phyloP scores from a whole-genome alignment of 331 rosid species.

The Ulmus americana region DNA sequence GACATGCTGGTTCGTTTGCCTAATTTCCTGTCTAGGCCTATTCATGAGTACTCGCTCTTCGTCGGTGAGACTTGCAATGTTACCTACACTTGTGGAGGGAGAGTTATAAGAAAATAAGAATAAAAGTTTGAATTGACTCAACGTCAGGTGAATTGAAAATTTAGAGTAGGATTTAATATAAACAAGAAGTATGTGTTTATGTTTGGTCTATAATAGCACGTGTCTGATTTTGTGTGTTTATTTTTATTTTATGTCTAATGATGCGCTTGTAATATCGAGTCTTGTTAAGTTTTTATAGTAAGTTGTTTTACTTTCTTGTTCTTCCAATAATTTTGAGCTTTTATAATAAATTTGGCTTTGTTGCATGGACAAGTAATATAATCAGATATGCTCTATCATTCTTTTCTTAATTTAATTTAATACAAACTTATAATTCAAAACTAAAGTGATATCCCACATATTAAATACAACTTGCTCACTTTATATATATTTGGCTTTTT shows the following conservation, averaged over 20 bases:
- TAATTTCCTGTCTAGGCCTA: constrained; percentile 51
- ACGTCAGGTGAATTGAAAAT: not conserved
- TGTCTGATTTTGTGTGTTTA: not conserved
- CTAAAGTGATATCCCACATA: too few species aligned
- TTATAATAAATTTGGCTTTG: not conserved
- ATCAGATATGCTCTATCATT: not conserved
- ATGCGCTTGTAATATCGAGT: not conserved
- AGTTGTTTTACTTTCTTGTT: not conserved
- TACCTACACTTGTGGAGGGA: constrained; percentile 55
- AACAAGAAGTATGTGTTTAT: not conserved
- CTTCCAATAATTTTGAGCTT: constrained; percentile 5
- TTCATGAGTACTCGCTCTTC: constrained; percentile 38
- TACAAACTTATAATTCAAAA: too few species aligned
- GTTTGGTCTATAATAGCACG: not conserved
- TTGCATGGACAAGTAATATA: not conserved
- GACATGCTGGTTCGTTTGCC: constrained; percentile 58
- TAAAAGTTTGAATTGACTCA: not conserved
- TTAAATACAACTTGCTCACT: too few species aligned
- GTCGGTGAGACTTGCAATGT: constrained; percentile 50
- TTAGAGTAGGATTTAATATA: too few species aligned
- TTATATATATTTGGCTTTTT: too few species aligned
- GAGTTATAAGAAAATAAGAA: constrained; percentile 27
- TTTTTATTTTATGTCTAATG: not conserved
- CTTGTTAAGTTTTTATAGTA: not conserved
- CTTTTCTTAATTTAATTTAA: too few species aligned